phyloP scores from a whole-genome alignment of 805 yeast species.

The Clavispora vitiphila region DNA sequence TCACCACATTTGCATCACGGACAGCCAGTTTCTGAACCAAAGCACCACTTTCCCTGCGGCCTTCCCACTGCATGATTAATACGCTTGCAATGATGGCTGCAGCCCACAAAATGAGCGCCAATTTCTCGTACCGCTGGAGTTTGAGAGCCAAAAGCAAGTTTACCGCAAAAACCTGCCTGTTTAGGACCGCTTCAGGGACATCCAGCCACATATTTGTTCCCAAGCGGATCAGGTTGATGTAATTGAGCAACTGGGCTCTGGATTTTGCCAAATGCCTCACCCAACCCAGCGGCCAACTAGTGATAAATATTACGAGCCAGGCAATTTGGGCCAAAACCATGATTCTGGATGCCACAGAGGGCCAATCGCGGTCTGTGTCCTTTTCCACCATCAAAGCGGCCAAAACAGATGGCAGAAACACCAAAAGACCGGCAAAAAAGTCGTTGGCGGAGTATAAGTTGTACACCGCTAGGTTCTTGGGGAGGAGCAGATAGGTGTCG shows the following conservation, averaged over 20 bases:
- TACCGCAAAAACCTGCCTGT: background rate
- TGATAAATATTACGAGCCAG: constrained; percentile 14
- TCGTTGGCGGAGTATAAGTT: background rate
- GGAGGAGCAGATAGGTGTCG: background rate
- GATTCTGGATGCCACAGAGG: background rate
- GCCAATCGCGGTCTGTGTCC: background rate
- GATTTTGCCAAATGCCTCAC: background rate
- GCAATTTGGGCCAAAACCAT: background rate
- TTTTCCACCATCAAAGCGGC: background rate
- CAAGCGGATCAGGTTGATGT: constrained; percentile 9
- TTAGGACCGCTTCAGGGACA: background rate
- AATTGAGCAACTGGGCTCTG: constrained; percentile 12
- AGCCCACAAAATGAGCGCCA: constrained; percentile 23
- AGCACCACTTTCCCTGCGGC: constrained; percentile 22
- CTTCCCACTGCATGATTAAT: constrained; percentile 23
- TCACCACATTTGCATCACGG: constrained; percentile 30
- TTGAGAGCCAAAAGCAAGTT: constrained; percentile 6
- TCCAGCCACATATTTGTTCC: background rate
- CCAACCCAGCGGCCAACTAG: constrained; percentile 9
- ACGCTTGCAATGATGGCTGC: constrained; percentile 24
- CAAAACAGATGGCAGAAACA: background rate
- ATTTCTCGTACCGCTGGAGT: constrained; percentile 13
- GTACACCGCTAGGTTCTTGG: background rate
- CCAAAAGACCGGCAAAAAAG: background rate
- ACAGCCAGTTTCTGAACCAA: constrained; percentile 25